Evolutionary conservation across 225 moss, liverwort and hornwort genomes (phyloP), one percentile per base, ranked within the genome.

Genomic region (Physcomitrium patens): DNA sequence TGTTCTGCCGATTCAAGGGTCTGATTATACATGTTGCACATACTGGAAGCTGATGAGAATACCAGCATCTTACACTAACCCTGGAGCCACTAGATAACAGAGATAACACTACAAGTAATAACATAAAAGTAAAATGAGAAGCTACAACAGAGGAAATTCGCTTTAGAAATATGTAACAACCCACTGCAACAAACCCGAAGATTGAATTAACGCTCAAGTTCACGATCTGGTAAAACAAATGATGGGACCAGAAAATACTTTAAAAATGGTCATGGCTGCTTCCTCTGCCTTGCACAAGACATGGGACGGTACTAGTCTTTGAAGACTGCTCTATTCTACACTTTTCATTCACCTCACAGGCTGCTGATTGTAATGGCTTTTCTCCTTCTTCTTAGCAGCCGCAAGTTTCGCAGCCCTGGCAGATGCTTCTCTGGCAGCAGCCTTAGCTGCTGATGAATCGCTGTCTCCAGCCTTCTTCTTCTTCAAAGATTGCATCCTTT

Each of bases 371-470:
- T 78, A 78, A 43, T 78, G 78, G 23, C 59, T 78, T 47, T 72
- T 78, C 18, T 78, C 78, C 45, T 72, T 78, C 72, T 78, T 78
- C 59, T 78, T 78, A 9, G 78, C 71, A 10, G 88, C 86, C 1
- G 91, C 89, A 62, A 91, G 86, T 75, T 86, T 91, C 53, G 85
- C 77, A 55, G 86, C 89, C 86, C 91, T 88, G 50, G 89, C 89
- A 3, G 89, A 82, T 60, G 89, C 89, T 74, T 91, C 91, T 9
- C 86, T 78, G 9, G 79, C 90, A 46, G 91, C 91, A 68, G 91
- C 89, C 59, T 91, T 91, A 18, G 71, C 71, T 18, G 78, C 77
- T 0, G 70, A 51, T 10, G 68, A 46, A 46, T 78, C 78, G 19
- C 65, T 42, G 27, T 48, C 65, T 18, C 19, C 54, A 20, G 71